These are phyloP conservation scores for Crucibulum laeve DNA, from an alignment of 768 basidiomycete genomes.

Conservation along the genomic window DNA sequence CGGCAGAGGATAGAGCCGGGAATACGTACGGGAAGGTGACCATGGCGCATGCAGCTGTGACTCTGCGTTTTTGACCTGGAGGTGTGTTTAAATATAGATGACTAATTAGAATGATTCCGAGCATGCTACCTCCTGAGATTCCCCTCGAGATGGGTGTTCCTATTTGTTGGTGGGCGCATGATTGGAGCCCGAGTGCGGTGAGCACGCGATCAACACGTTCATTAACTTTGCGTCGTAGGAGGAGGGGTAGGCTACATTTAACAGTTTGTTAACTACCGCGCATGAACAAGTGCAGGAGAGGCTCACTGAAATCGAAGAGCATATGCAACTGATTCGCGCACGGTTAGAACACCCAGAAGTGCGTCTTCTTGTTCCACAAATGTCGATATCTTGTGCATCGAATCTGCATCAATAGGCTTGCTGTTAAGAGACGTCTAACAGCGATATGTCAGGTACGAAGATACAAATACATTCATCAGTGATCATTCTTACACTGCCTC, in stretches of 20 bases:
- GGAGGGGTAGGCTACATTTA: slow-evolving; percentile 26
- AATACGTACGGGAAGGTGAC: slow-evolving; percentile 51
- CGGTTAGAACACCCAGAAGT: slow-evolving; percentile 53
- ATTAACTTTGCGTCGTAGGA: slow-evolving; percentile 29
- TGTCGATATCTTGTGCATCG: slow-evolving; percentile 35
- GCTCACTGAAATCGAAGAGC: slow-evolving; percentile 45
- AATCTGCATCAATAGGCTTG: slow-evolving; percentile 13
- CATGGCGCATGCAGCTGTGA: slow-evolving; percentile 55
- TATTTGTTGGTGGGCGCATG: slow-evolving; percentile 45
- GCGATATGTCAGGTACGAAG: background rate
- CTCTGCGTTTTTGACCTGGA: slow-evolving; percentile 56
- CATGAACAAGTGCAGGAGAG: background rate
- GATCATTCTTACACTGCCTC: slow-evolving; percentile 21
- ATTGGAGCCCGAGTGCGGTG: slow-evolving; percentile 39
- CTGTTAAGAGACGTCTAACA: slow-evolving; percentile 29
- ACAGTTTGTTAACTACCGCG: background rate
- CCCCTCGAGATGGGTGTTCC: slow-evolving; percentile 57
- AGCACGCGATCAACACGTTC: slow-evolving; percentile 41
- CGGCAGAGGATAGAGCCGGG: background rate
- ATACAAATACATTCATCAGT: background rate
- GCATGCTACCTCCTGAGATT: slow-evolving; percentile 46
- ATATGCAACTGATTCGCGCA: slow-evolving; percentile 49
- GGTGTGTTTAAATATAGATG: background rate
- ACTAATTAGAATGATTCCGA: background rate
- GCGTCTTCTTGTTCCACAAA: slow-evolving; percentile 64